Conservation (phyloP, 169 alveolate genomes). For the Cyclospora cayetanensis region DNA sequence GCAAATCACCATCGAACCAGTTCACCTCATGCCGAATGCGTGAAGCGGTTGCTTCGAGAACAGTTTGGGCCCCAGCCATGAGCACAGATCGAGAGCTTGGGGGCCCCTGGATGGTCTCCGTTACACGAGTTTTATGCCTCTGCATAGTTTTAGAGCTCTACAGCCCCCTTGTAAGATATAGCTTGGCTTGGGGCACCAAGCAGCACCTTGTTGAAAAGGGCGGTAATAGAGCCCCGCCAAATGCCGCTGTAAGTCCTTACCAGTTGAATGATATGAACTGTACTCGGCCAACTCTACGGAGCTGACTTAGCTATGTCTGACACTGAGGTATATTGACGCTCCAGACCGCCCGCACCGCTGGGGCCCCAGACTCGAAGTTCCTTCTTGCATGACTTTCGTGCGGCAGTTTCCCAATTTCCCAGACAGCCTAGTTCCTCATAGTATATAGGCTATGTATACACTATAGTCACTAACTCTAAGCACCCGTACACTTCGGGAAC, state of each 20-base stretch:
- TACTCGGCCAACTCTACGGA: no score
- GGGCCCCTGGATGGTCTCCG: conserved; percentile 55
- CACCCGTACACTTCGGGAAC: no score
- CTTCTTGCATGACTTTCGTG: no score
- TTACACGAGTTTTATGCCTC: conserved; percentile 47
- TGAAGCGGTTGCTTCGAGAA: conserved; percentile 58
- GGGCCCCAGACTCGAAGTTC: no score
- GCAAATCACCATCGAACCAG: conserved; percentile 52
- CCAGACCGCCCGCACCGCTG: no score
- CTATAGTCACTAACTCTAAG: no score
- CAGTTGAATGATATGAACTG: no score
- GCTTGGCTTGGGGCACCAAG: neutral
- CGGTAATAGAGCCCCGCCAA: conserved; percentile 34
- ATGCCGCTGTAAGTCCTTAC: neutral
- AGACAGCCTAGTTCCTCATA: no score
- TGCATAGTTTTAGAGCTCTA: conserved; percentile 4
- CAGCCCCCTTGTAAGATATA: conserved; percentile 25
- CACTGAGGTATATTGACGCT: no score
- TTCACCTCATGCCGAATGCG: conserved; percentile 49
- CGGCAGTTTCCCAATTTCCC: no score
- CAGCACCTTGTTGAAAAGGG: conserved; percentile 25
- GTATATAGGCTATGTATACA: no score
- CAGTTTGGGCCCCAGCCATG: conserved; percentile 47
- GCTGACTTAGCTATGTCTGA: no score
- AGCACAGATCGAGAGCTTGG: conserved; percentile 48